Evolutionary conservation across 2,329 filamentous ascomycete genomes (phyloP).

Genomic region (Rutstroemia sp.): DNA sequence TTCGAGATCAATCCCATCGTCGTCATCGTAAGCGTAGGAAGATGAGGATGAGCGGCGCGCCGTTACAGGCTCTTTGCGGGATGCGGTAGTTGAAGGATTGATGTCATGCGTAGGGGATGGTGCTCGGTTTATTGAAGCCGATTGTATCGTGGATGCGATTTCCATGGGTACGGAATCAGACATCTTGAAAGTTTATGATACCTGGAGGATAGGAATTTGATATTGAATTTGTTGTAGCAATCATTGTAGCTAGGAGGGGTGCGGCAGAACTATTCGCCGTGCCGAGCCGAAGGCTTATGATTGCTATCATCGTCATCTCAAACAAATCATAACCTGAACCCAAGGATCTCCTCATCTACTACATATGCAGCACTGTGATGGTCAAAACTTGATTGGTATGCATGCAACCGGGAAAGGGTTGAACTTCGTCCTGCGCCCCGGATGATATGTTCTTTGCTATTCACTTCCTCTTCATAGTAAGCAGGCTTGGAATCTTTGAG

Average conservation of each 20-base stretch:
- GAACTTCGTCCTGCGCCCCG: too few species aligned
- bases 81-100: constrained; percentile 71
- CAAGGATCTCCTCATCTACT: too few species aligned
- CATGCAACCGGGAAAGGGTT: too few species aligned
- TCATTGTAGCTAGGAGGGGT: not conserved
- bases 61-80: constrained; percentile 54
- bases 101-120: constrained; percentile 70
- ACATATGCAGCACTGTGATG: too few species aligned
- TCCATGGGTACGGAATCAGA: constrained; percentile 46
- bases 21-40: constrained; percentile 32
- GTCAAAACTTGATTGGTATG: too few species aligned
- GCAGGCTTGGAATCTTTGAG: too few species aligned
- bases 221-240: not conserved
- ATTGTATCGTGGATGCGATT: constrained; percentile 73
- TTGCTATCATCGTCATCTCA: too few species aligned
- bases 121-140: constrained; percentile 65
- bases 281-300: not conserved
- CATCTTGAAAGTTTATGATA: constrained; percentile 17
- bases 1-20: constrained; percentile 34
- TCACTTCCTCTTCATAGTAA: too few species aligned
- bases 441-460: too few species aligned
- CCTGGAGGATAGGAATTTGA: not conserved
- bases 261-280: not conserved
- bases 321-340: too few species aligned
- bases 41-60: constrained; percentile 29